Conservation (phyloP, 257 asterid genomes). For the Lithospermum erythrorhizon region DNA sequence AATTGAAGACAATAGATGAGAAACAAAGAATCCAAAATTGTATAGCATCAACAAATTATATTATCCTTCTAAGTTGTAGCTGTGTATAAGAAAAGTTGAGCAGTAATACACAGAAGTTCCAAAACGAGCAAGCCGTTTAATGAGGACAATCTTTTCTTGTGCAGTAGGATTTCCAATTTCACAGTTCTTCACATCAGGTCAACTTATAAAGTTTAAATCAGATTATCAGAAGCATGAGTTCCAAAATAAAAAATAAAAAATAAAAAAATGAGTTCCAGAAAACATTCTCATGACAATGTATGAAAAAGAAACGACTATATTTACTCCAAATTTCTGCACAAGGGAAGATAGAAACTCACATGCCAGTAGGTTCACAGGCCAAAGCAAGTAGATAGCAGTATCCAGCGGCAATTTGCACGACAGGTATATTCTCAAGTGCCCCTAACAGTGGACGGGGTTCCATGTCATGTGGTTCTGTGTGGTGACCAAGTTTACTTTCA, state of each 20-base stretch:
- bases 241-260: too few species aligned
- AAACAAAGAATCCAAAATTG: neutral
- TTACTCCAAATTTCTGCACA: neutral
- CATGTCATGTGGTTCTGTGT: constrained; percentile 63
- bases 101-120: too few species aligned
- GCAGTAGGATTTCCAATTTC: neutral
- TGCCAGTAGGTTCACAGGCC: constrained; percentile 92
- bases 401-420: constrained; percentile 98
- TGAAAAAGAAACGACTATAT: neutral
- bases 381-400: constrained; percentile 96
- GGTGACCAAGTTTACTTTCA: constrained; percentile 85
- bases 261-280: constrained; percentile 1
- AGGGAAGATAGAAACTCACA: constrained; percentile 43
- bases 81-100: neutral
- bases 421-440: constrained; percentile 70
- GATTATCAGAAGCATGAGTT: neutral
- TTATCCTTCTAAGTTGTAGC: neutral
- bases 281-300: neutral
- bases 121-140: neutral
- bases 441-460: constrained; percentile 85
- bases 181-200: neutral
- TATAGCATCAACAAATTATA: too few species aligned
- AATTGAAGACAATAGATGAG: neutral
- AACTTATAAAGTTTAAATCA: too few species aligned
- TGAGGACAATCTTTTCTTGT: neutral